phyloP scores from a whole-genome alignment of 495 filamentous ascomycete species.

The Tricharina praecox region DNA sequence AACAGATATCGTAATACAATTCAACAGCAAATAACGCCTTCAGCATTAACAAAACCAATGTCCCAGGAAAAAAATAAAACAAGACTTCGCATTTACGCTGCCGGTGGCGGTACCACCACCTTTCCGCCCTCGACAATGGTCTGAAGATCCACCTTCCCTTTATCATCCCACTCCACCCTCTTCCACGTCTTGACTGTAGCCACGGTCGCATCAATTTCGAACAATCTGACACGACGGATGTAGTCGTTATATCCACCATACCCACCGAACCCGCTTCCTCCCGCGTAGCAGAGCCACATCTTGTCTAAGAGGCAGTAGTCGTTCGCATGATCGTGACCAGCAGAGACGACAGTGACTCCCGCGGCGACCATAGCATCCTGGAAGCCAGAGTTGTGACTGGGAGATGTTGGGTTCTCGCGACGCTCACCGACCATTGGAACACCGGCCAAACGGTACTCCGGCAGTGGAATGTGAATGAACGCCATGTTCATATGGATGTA shows the following conservation, averaged over 20 bases:
- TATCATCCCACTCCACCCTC: slow-evolving; percentile 61
- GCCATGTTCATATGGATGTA: slow-evolving; percentile 91
- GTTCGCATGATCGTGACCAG: slow-evolving; percentile 92
- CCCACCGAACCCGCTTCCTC: slow-evolving; percentile 75
- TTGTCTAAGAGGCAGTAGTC: slow-evolving; percentile 74
- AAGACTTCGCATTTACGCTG: no score
- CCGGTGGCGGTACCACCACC: slow-evolving; percentile 35
- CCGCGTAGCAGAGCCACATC: slow-evolving; percentile 98
- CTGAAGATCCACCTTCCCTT: slow-evolving; percentile 56
- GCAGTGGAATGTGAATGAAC: slow-evolving; percentile 92
- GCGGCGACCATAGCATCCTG: slow-evolving; percentile 70
- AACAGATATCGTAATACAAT: no score
- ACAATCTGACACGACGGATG: slow-evolving; percentile 67
- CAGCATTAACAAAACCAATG: no score
- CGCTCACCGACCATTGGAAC: slow-evolving; percentile 44
- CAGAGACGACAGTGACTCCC: slow-evolving; percentile 68
- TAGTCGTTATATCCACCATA: slow-evolving; percentile 83
- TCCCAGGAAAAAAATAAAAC: no score
- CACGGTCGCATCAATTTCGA: slow-evolving; percentile 80
- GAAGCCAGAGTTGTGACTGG: slow-evolving; percentile 74
- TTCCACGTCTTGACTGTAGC: slow-evolving; percentile 82
- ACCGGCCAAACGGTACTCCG: slow-evolving; percentile 52
- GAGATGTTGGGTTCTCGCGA: slow-evolving; percentile 68
- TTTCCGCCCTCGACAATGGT: slow-evolving; percentile 71
- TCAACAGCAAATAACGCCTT: no score